Evolutionary conservation across 2,329 filamentous ascomycete genomes (phyloP), one percentile per base, ranked within the genome.

Genomic region (Colletotrichum scovillei): DNA sequence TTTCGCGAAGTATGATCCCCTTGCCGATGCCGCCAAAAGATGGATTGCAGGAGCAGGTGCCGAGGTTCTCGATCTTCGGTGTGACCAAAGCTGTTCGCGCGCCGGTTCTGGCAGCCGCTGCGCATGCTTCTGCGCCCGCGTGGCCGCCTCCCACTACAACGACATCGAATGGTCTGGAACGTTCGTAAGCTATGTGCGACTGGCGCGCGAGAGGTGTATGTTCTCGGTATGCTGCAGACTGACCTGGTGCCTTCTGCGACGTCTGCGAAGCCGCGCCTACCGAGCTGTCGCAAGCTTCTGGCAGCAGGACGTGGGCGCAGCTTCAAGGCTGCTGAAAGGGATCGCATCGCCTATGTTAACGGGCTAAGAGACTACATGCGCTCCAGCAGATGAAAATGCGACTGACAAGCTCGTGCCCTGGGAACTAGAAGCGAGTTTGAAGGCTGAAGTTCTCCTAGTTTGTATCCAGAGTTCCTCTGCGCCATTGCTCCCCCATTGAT

Each of bases 21-120:
- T 99, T 99, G 57, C 97, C 97, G 77, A 99, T 98, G n/a, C 97
- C 97, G 52, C 97, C 97, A 80, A 99, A 97, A 76, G 95, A 97
- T 1, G 96, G 96, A 81, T 98, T 98, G 85, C 96, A 98, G 46
- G 95, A 98, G 85, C 96, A 98, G 35, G 97, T 94, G 68, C 96
- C 96, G 24, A 98, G 91, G 78, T 98, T 98, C 72, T 95, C 92
- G 71, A 94, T 83, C 73, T 93, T 95, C 2, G 96, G 97, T 1
- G 97, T 99, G 62, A 99, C 88, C 76, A 99, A 89, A 1, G 93
- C 96, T 55, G 97, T 98, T 78, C 92, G 92, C 63, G 96, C 97
- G 65, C 97, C 97, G 19, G 94, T 90, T 79, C 97, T 91, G 57
- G 97, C 97, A 16, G 97, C 94, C 2, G 96, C 97, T 12, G 97